Percentiles rank a stretch among this genome's conserved stretches.
Evolutionary conservation across 768 basidiomycete species (phyloP).

Genomic region (Agaricus blazei): DNA sequence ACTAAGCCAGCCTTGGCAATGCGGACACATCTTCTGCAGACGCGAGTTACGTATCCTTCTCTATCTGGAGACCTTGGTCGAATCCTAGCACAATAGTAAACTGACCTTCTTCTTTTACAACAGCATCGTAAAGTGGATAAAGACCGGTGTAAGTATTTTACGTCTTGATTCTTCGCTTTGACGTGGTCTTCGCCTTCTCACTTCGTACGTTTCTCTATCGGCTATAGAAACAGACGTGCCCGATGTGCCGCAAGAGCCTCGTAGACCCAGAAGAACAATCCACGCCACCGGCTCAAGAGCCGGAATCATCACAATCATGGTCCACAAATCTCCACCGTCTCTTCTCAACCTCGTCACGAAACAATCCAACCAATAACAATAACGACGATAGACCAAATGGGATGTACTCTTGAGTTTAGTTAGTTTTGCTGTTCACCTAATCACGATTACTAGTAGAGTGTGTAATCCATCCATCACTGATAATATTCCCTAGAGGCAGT

Average conservation of each 20-base stretch:
- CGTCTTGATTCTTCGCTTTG: constrained; percentile 7
- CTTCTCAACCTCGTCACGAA: not conserved
- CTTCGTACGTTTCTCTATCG: not conserved
- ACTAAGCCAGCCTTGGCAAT: constrained; percentile 45
- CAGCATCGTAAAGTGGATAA: constrained; percentile 64
- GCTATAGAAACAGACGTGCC: constrained; percentile 12
- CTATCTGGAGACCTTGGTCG: not conserved
- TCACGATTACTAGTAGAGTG: too few species aligned
- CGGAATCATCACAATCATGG: not conserved
- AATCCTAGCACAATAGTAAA: not conserved
- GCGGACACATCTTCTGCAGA: constrained; percentile 75
- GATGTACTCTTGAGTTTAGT: constrained; percentile 50
- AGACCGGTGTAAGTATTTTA: constrained; percentile 40
- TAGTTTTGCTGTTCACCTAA: not conserved
- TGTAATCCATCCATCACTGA: not conserved
- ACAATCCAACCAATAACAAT: not conserved
- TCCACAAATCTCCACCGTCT: not conserved
- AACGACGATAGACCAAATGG: constrained; percentile 23
- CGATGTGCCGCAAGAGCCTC: constrained; percentile 13
- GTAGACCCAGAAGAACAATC: constrained; percentile 11
- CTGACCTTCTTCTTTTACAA: not conserved
- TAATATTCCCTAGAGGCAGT: too few species aligned
- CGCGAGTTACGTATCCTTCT: constrained; percentile 48
- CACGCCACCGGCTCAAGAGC: not conserved
- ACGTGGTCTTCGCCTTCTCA: not conserved